Conservation (phyloP, 2,329 filamentous ascomycete genomes). For the Hymenoscyphus occultus region DNA sequence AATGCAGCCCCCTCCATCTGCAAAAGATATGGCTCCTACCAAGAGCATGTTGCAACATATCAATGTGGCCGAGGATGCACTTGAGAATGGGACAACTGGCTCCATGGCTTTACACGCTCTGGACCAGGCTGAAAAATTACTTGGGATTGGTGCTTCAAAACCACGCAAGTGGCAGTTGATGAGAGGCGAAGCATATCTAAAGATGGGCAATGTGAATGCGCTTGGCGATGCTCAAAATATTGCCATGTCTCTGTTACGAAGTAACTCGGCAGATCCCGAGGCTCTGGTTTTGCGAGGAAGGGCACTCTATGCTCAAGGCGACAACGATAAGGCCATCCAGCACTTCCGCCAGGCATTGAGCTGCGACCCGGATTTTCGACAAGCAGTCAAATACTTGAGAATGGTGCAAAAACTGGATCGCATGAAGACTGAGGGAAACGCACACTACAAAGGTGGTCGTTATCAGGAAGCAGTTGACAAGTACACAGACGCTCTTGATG, state of each 20-base stretch:
- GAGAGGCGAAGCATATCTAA: conserved; percentile 86
- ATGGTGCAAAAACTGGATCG: conserved; percentile 89
- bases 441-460: conserved; percentile 79
- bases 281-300: conserved; percentile 86
- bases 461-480: conserved; percentile 79
- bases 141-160: conserved; percentile 71
- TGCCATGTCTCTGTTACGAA: conserved; percentile 79
- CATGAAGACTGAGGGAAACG: conserved; percentile 92
- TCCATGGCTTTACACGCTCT: conserved; percentile 92
- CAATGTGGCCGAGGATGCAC: conserved; percentile 71
- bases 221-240: conserved; percentile 90
- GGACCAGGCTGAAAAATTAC: conserved; percentile 79
- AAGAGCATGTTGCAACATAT: conserved; percentile 83
- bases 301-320: conserved; percentile 84
- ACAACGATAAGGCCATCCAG: conserved; percentile 91
- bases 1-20: conserved; percentile 75
- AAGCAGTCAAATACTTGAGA: conserved; percentile 83
- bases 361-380: conserved; percentile 87
- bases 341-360: conserved; percentile 86
- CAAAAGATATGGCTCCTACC: conserved; percentile 81
- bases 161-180: conserved; percentile 93
- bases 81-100: conserved; percentile 71
- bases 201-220: conserved; percentile 86
- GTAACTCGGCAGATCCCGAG: conserved; percentile 89
- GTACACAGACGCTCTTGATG: conserved; percentile 76